Base-by-base conservation (phyloP, 163 green algal genomes). In the Volvox carteri region DNA sequence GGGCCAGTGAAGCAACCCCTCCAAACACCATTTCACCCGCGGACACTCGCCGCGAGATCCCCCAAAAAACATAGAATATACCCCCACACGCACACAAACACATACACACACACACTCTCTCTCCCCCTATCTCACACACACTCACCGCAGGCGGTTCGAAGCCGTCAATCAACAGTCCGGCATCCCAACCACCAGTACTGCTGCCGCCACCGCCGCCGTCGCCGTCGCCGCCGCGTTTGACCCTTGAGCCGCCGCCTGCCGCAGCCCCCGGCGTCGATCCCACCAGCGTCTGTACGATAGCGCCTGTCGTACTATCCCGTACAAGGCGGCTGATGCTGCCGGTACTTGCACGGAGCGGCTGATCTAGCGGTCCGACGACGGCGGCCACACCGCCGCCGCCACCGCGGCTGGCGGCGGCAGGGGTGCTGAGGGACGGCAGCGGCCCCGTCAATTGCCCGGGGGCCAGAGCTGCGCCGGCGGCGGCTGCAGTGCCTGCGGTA, bases 91-190 rank as follows among this genome's bases (percentile, higher is more conserved):
- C n/a, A n/a, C n/a, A n/a, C n/a, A n/a, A n/a, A n/a, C n/a, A n/a
- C n/a, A n/a, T n/a, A 19, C 60, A 72, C 23, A 8, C 25, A 39
- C 60, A 30, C 60, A 12, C 60, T 72, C 8, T 33, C 30, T 12
- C n/a, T 74, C 62, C 62, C 23, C 62, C 28, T 41, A 33, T 23
- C 62, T 28, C 28, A 41, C 62, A 74, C 60, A 74, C 33, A 11
- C 73, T 19, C 23, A 95, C 94, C 93, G 93, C 11, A 6, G 94
- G 95, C 42, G 93, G 91, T 4, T 90, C 89, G 86, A 98, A 98
- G 12, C 96, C 95, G 18, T 98, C 96, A 46, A 97, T 92, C 14
- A 98, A 85, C 33, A 93, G 90, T 30, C 85, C 84, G 28, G 48
- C 46, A 6, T 87, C 79, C 79, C 79, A 77, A 5, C 79, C 60